Evolutionary conservation across 768 basidiomycete species (phyloP), one percentile per base, ranked within the genome.

Genomic region (Filobasidium floriforme): DNA sequence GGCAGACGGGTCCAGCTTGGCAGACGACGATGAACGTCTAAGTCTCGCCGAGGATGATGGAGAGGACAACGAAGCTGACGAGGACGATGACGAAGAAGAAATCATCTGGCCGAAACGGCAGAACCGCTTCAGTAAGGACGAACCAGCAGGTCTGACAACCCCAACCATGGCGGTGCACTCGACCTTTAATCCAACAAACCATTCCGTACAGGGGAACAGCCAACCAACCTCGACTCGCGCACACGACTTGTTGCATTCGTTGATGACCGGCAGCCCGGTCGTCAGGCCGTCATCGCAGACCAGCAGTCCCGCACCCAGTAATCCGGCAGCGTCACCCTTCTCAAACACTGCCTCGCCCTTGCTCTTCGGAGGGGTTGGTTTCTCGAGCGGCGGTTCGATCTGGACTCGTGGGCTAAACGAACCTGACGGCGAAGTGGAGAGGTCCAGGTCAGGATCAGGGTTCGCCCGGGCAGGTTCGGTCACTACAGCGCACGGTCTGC

Each of bases 1-100:
- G 12, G 88, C 85, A 5, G 87, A 89, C 73, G 79, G 83, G 29
- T 78, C 83, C 73, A 83, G 79, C 32, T 72, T 83, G 10, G 79
- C 79, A 44, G 80, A 75, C 44, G 79, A 82, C 19, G 80, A 79
- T 29, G 78, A 77, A 15, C 22, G 54, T 15, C 24, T 51, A 51
- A 26, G 24, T 15, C 22, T 57, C 54, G 37, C 41, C 26, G 80
- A 81, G 28, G 81, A 63, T 22, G 9, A 37, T 3, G 32, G 32
- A 3, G 32, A 37, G 4, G 32, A 37, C 32, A 37, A 37, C 3
- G 83, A 84, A 0, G 84, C 85, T 10, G 86, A 86, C 1, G 82
- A 82, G 41, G 68, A 72, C n/a, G 73, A 73, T 5, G 73, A 67
- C 7, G 83, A 86, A 7, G 88, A 90, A 22, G 84, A 92, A 70